phyloP scores from a whole-genome alignment of 805 yeast genomes.

The Cyberlindnera mississippiensis region DNA sequence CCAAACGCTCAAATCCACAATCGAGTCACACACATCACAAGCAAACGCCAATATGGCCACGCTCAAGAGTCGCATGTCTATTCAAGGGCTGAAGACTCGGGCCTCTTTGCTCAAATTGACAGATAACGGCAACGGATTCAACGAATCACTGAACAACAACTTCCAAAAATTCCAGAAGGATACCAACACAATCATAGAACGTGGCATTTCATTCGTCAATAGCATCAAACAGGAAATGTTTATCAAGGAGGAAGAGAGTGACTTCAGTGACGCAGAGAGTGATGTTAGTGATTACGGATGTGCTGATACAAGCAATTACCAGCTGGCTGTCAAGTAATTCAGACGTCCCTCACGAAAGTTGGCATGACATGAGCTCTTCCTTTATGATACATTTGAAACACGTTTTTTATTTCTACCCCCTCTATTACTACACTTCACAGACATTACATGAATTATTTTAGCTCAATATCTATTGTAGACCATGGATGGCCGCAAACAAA shows the following conservation, averaged over 20 bases:
- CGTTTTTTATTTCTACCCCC: too few species aligned
- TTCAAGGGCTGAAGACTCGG: slow-evolving; percentile 15
- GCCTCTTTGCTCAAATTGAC: slow-evolving; percentile 7
- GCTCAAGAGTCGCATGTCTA: slow-evolving; percentile 23
- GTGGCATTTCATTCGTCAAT: slow-evolving; percentile 21
- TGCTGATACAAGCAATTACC: slow-evolving; percentile 27
- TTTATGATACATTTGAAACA: too few species aligned
- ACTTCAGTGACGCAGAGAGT: slow-evolving; percentile 9
- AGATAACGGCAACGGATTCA: slow-evolving; percentile 9
- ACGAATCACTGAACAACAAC: slow-evolving; percentile 15
- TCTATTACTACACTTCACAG: too few species aligned
- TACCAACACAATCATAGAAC: slow-evolving; percentile 20
- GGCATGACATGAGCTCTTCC: not conserved
- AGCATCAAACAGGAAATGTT: slow-evolving; percentile 30
- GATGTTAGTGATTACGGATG: slow-evolving; percentile 22
- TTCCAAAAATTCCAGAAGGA: slow-evolving; percentile 25
- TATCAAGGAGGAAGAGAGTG: slow-evolving; percentile 29
- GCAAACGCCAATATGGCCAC: slow-evolving; percentile 17
- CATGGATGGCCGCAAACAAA: not conserved
- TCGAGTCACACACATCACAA: slow-evolving; percentile 5
- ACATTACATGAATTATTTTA: too few species aligned
- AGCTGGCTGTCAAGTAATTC: slow-evolving; percentile 24
- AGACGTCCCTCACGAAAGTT: not conserved
- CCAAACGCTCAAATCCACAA: slow-evolving; percentile 8
- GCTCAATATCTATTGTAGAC: too few species aligned